phyloP scores from a whole-genome alignment of 495 filamentous ascomycete species.

The Penicillium ochrochloron region DNA sequence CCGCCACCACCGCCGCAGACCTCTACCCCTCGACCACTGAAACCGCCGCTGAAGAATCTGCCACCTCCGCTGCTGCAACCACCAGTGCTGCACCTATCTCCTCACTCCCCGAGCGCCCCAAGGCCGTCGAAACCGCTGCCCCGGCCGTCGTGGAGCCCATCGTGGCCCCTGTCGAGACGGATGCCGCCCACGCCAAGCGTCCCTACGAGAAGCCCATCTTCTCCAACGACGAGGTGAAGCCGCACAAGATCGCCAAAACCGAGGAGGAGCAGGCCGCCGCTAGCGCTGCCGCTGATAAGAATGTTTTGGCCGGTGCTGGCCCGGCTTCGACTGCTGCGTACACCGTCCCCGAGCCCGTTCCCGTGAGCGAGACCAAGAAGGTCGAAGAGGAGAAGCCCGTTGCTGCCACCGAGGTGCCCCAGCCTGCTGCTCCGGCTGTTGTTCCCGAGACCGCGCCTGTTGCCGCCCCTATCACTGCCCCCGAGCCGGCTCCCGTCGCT shows the following conservation, averaged over 20 bases:
- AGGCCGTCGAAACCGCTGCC: constrained; percentile 28
- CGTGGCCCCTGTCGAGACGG: constrained; percentile 30
- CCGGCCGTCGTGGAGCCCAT: constrained; percentile 6
- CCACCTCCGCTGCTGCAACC: constrained; percentile 16
- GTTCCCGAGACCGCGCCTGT: not conserved
- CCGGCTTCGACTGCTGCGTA: constrained; percentile 33
- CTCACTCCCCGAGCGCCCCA: constrained; percentile 39
- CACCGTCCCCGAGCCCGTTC: constrained; percentile 31
- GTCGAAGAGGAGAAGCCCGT: constrained; percentile 64
- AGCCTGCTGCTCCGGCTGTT: constrained; percentile 62
- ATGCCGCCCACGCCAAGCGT: constrained; percentile 32
- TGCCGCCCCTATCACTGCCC: not conserved
- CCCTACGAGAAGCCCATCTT: constrained; percentile 42
- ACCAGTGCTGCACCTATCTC: constrained; percentile 15
- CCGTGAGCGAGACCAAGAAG: constrained; percentile 60
- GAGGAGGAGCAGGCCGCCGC: constrained; percentile 33
- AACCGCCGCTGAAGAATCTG: constrained; percentile 26
- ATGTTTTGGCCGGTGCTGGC: constrained; percentile 29
- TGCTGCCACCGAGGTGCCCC: constrained; percentile 30
- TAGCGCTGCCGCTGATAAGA: constrained; percentile 23
- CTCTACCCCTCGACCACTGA: constrained; percentile 30
- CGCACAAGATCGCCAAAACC: constrained; percentile 37
- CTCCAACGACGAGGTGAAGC: constrained; percentile 35
- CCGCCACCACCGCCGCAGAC: constrained; percentile 26
- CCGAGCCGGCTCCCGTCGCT: constrained; percentile 61